These are phyloP conservation scores for Neurospora sp. DNA, from an alignment of 2,329 filamentous ascomycete species.

Conservation along the genomic window DNA sequence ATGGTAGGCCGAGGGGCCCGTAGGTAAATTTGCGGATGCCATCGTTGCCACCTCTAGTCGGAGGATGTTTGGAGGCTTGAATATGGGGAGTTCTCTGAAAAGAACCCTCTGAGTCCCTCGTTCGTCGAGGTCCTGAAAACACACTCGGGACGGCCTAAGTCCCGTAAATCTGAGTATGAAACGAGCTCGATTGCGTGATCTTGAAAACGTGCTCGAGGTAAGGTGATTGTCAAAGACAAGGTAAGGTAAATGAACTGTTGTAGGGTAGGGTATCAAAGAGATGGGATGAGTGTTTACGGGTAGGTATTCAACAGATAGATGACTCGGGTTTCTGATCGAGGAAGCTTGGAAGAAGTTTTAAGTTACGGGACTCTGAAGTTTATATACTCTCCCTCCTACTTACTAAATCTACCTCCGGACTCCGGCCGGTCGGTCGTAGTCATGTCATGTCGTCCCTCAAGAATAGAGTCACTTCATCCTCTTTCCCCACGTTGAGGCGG, in stretches of 20 bases:
- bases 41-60: constrained; percentile 7
- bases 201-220: neutral
- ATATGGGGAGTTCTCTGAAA: neutral
- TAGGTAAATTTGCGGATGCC: constrained; percentile 11
- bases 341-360: neutral
- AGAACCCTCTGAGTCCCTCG: neutral
- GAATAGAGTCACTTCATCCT: neutral
- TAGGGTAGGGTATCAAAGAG: neutral
- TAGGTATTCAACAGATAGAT: neutral
- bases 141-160: neutral
- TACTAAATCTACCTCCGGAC: neutral
- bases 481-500: neutral
- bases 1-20: constrained; percentile 17
- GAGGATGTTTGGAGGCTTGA: neutral
- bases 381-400: neutral
- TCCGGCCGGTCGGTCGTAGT: neutral
- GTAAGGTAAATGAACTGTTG: neutral
- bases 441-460: neutral
- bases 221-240: neutral
- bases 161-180: neutral
- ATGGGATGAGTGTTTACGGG: neutral
- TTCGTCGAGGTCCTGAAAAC: neutral
- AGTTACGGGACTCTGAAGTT: neutral
- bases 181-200: neutral
- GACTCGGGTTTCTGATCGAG: neutral